Evolutionary conservation across 805 yeast genomes (phyloP).

Genomic region (Tetrapisispora iriomotensis): DNA sequence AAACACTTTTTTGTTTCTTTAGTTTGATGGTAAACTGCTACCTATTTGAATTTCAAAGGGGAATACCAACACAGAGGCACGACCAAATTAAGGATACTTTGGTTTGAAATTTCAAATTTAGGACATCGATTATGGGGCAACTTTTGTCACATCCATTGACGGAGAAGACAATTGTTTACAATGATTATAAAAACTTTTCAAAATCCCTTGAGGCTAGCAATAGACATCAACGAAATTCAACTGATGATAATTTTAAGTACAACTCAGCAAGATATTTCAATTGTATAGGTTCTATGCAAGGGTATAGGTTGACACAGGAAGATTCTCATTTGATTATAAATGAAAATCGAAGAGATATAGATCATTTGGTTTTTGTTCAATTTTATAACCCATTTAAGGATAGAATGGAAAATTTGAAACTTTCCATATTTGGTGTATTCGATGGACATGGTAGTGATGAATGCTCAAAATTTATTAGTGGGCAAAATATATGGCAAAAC

Average conservation of each 20-base stretch:
- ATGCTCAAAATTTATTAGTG: slow-evolving; percentile 45
- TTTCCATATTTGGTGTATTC: slow-evolving; percentile 56
- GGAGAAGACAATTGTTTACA: slow-evolving; percentile 48
- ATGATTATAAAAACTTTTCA: slow-evolving; percentile 21
- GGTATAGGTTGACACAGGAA: slow-evolving; percentile 65
- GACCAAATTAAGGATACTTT: too few relatives aligned
- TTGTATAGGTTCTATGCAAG: slow-evolving; percentile 69
- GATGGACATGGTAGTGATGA: slow-evolving; percentile 78
- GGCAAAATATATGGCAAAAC: slow-evolving; percentile 6
- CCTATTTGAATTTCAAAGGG: too few relatives aligned
- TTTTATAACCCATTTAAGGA: slow-evolving; percentile 25
- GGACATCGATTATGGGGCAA: slow-evolving; percentile 51
- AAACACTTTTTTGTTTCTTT: too few relatives aligned
- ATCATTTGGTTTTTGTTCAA: slow-evolving; percentile 27
- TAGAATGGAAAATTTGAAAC: slow-evolving; percentile 14
- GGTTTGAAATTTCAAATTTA: background rate
- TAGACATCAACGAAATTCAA: background rate
- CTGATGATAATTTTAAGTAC: background rate
- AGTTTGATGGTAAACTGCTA: too few relatives aligned
- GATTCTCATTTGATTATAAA: slow-evolving; percentile 56
- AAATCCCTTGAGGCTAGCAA: slow-evolving; percentile 1
- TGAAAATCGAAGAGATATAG: slow-evolving; percentile 28
- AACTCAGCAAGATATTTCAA: slow-evolving; percentile 37
- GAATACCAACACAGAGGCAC: too few relatives aligned
- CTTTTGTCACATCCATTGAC: slow-evolving; percentile 65